Conservation (phyloP, 805 yeast genomes). For the Debaryomyces hansenii region DNA sequence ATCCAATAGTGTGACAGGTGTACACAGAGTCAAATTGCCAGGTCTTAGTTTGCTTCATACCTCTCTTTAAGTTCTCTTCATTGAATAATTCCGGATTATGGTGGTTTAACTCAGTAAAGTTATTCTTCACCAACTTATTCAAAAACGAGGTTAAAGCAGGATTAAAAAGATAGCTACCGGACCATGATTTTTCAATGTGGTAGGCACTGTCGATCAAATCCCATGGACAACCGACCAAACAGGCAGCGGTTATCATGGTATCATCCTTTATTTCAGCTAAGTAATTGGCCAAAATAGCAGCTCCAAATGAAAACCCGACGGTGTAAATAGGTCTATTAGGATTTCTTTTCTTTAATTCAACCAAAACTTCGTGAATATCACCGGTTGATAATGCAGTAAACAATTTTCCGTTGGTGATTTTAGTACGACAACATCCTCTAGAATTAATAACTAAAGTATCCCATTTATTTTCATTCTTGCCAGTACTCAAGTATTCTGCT, state of each 20-base stretch:
- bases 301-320: conserved; percentile 84
- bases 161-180: conserved; percentile 33
- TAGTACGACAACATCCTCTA: conserved; percentile 75
- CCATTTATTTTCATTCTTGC: conserved; percentile 37
- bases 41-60: conserved; percentile 30
- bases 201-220: conserved; percentile 55
- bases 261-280: conserved; percentile 58
- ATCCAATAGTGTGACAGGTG: conserved; percentile 69
- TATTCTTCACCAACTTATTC: conserved; percentile 32
- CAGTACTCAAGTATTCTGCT: conserved; percentile 38
- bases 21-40: conserved; percentile 62
- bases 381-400: conserved; percentile 73
- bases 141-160: conserved; percentile 34
- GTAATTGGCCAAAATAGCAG: conserved; percentile 67
- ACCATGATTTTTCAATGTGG: conserved; percentile 37
- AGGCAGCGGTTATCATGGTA: conserved; percentile 48
- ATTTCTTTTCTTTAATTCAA: conserved; percentile 47
- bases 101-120: conserved; percentile 29
- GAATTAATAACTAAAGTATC: conserved; percentile 70
- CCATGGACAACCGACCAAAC: conserved; percentile 69
- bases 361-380: conserved; percentile 60
- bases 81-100: conserved; percentile 27
- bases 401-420: conserved; percentile 65
- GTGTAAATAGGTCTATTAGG: conserved; percentile 66
- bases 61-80: conserved; percentile 18